phyloP scores from a whole-genome alignment of 495 filamentous ascomycete genomes.

The Melanomma pulvis-pyrius region DNA sequence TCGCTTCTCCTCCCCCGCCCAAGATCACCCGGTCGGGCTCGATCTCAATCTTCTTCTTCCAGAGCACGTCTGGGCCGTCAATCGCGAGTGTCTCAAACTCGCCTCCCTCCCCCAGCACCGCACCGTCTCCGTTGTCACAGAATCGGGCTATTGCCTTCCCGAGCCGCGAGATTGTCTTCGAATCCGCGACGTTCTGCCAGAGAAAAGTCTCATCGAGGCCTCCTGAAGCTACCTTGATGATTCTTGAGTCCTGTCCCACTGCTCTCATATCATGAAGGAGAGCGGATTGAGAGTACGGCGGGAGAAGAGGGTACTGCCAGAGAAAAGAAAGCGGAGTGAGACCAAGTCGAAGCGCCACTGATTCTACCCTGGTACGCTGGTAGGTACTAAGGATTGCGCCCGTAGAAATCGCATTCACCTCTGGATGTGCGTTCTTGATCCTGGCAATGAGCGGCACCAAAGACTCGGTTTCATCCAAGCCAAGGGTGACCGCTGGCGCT shows the following conservation, averaged over 20 bases:
- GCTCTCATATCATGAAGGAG: constrained; percentile 81
- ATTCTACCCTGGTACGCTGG: constrained; percentile 91
- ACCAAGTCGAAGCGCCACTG: constrained; percentile 74
- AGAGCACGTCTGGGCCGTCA: constrained; percentile 72
- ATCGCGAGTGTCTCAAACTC: constrained; percentile 95
- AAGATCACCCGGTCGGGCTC: constrained; percentile 54
- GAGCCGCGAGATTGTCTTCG: constrained; percentile 56
- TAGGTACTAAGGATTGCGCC: constrained; percentile 95
- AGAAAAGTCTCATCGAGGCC: constrained; percentile 80
- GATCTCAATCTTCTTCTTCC: constrained; percentile 71
- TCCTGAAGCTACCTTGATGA: constrained; percentile 92
- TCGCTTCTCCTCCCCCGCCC: constrained; percentile 73
- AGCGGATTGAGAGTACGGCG: constrained; percentile 50
- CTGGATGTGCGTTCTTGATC: constrained; percentile 67
- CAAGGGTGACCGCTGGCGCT: not conserved
- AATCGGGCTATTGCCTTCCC: constrained; percentile 69
- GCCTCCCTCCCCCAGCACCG: constrained; percentile 86
- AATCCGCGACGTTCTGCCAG: constrained; percentile 75
- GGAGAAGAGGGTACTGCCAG: constrained; percentile 86
- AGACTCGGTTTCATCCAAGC: constrained; percentile 81
- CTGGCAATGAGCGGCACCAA: constrained; percentile 70
- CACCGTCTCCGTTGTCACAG: constrained; percentile 63
- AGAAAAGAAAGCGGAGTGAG: constrained; percentile 81
- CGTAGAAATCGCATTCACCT: constrained; percentile 79
- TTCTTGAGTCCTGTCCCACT: constrained; percentile 75